Evolutionary conservation across 169 alveolate species (phyloP).

Genomic region (Eimeria brunetti): DNA sequence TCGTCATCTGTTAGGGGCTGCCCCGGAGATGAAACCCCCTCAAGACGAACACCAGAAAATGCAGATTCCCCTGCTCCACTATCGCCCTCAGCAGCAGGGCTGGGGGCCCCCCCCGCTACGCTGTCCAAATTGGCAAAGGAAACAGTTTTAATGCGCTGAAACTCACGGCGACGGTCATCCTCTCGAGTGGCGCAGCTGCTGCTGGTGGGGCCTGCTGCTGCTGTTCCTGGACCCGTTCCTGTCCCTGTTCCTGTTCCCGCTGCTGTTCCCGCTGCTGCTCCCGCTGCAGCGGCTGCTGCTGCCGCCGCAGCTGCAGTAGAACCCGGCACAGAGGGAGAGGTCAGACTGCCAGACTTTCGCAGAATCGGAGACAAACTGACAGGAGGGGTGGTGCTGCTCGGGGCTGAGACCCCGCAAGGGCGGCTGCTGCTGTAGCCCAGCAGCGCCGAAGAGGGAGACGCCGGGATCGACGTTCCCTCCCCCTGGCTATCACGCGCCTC

Average conservation of each 20-base stretch:
- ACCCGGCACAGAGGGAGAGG: background rate
- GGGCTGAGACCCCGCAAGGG: background rate
- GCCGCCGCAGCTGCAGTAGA: background rate
- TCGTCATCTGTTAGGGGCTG: background rate
- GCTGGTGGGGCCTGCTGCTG: background rate
- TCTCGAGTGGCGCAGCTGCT: background rate
- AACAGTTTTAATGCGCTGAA: constrained; percentile 56
- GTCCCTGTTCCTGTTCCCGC: too few species aligned
- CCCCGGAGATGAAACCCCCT: background rate
- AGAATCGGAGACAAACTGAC: background rate
- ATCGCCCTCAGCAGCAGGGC: background rate
- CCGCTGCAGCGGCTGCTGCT: background rate
- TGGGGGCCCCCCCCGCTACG: background rate
- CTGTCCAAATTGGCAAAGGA: constrained; percentile 44
- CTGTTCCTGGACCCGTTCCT: too few species aligned
- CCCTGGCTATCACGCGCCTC: background rate
- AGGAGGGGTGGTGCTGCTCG: constrained; percentile 11
- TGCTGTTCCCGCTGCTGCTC: background rate
- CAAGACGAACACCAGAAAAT: background rate
- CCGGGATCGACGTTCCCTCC: background rate
- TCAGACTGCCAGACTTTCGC: constrained; percentile 7
- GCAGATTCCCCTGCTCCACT: background rate
- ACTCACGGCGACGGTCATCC: constrained; percentile 17
- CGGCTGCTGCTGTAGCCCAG: background rate
- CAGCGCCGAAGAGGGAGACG: background rate